Evolutionary conservation across 495 filamentous ascomycete genomes (phyloP).

Genomic region (Chlorociboria aeruginascens): DNA sequence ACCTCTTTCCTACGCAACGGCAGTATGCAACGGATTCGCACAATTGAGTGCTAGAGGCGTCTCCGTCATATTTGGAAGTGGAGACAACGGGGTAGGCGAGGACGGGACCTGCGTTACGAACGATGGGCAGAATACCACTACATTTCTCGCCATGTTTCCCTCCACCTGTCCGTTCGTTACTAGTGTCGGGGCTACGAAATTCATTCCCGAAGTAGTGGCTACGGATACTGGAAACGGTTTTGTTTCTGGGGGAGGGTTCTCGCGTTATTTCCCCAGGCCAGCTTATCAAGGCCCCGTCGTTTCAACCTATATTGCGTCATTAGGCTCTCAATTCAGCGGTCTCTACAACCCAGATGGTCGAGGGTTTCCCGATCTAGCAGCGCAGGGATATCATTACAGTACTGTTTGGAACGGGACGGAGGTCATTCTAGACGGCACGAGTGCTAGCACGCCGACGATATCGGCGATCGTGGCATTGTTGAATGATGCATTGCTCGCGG

Average conservation of each 20-base stretch:
- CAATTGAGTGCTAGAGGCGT: constrained; percentile 63
- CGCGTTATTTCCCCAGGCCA: constrained; percentile 50
- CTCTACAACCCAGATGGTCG: constrained; percentile 34
- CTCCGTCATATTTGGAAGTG: constrained; percentile 57
- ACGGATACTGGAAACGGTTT: constrained; percentile 21
- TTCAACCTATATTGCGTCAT: constrained; percentile 35
- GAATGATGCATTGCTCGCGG: constrained; percentile 46
- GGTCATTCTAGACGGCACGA: constrained; percentile 34
- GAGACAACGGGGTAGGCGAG: constrained; percentile 53
- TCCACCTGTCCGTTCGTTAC: constrained; percentile 74
- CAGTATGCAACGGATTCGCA: constrained; percentile 60
- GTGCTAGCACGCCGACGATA: neutral
- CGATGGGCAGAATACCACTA: constrained; percentile 47
- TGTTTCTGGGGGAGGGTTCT: constrained; percentile 59
- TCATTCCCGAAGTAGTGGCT: constrained; percentile 43
- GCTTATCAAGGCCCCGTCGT: constrained; percentile 52
- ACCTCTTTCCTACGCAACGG: constrained; percentile 48
- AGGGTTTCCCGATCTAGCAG: constrained; percentile 62
- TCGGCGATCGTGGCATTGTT: constrained; percentile 40
- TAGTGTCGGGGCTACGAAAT: constrained; percentile 56
- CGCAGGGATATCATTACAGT: constrained; percentile 44
- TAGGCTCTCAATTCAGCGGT: constrained; percentile 8
- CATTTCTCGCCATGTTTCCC: constrained; percentile 59
- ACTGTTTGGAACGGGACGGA: constrained; percentile 31
- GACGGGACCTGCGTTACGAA: constrained; percentile 48